phyloP scores from a whole-genome alignment of 352 stramenopile species.

The Globisporangium lucens region DNA sequence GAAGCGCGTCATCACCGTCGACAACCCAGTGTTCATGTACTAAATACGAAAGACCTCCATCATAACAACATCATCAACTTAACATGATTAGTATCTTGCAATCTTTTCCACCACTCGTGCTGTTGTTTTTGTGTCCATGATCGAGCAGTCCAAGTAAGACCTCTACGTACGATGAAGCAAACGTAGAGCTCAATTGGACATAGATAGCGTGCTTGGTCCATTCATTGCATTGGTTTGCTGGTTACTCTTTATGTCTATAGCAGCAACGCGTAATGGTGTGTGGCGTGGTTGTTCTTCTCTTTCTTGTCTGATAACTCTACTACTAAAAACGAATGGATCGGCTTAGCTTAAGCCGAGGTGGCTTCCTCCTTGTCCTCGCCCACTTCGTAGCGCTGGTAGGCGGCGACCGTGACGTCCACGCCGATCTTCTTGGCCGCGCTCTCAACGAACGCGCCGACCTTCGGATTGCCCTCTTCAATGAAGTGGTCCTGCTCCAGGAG shows the following conservation, averaged over 20 bases:
- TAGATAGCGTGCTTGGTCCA: not conserved
- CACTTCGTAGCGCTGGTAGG: slow-evolving; percentile 80
- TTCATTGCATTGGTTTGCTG: not conserved
- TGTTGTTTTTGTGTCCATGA: not conserved
- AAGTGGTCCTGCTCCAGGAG: slow-evolving; percentile 93
- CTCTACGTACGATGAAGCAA: not conserved
- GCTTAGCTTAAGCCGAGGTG: slow-evolving; percentile 25
- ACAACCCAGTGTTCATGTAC: slow-evolving; percentile 97
- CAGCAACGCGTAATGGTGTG: not conserved
- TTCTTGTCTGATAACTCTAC: not conserved
- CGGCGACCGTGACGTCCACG: slow-evolving; percentile 51
- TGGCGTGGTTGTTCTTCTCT: not conserved
- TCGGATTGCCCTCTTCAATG: slow-evolving; percentile 91
- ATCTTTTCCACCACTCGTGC: not conserved
- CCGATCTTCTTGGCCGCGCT: slow-evolving; percentile 60
- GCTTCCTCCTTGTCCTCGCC: slow-evolving; percentile 43
- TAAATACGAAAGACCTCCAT: slow-evolving; percentile 38
- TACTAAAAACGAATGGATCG: not conserved
- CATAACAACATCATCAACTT: not conserved
- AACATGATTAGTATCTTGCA: slow-evolving; percentile 7
- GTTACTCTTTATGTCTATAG: not conserved
- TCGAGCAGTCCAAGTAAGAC: not conserved
- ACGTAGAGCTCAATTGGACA: not conserved
- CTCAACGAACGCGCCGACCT: slow-evolving; percentile 78
- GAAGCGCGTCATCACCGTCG: slow-evolving; percentile 93